Base-by-base conservation (phyloP, 768 basidiomycete species). In the Tricholoma sp. region DNA sequence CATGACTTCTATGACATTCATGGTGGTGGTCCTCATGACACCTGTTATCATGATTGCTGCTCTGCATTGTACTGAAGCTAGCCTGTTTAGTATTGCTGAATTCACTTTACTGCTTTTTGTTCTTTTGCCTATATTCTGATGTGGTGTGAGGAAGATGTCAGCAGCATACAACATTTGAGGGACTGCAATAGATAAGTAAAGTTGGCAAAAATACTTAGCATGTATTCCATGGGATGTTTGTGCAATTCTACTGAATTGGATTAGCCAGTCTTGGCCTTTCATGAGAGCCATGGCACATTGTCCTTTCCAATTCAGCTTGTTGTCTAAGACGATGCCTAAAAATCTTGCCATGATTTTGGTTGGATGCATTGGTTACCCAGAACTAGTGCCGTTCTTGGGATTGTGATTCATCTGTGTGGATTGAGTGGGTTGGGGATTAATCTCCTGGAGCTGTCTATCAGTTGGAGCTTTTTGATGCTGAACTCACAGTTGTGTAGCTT, bases 211-310 rank as follows among this genome's bases (percentile, higher is more conserved):
- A 4, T 2, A 24, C 24, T 24, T 24, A 24, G 24, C 24, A 4
- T 24, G 24, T 1, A 24, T 24, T 1, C 24, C 24, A 2, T 4
- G 24, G 4, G 24, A 2, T 24, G 24, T 24, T 4, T 24, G 24
- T 24, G 24, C 24, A 24, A 24, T 24, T 24, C 24, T 24, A 4
- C 24, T 10, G 66, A 54, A 29, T 28, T 62, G 61, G 0, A 39
- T 34, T 0, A 63, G 17, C 59, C 63, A 64, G 10, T 55, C 48
- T 4, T 50, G 52, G 2, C 66, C 70, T 54, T 63, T 70, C 2
- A 36, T 54, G 0, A 68, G 24, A 1, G 24, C 24, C 1, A 4
- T 4, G 1, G 24, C 24, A 24, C 24, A 24, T 24, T 24, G 24
- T 4, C 2, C 24, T 4, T 24, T 24, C 24, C 24, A 24, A 4